Conservation (phyloP, 2,329 filamentous ascomycete genomes). For the Beauveria pseudobassiana region DNA sequence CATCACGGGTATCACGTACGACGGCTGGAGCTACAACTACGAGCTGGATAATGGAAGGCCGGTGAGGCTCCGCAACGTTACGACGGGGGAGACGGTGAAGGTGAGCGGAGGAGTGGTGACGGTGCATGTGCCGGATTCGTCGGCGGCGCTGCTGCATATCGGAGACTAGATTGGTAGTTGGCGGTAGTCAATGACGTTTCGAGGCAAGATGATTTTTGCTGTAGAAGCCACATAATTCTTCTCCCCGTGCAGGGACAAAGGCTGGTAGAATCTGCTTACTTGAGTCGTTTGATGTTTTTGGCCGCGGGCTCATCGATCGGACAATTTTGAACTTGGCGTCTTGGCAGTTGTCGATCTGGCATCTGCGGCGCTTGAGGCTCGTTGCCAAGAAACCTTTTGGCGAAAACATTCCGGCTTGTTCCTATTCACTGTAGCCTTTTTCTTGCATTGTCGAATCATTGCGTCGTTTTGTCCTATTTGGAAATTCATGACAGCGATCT, state of each 20-base stretch:
- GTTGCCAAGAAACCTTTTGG: background rate
- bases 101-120: conserved; percentile 29
- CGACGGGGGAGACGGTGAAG: conserved; percentile 36
- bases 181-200: too few relatives aligned
- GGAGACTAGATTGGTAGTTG: background rate
- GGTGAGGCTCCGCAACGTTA: conserved; percentile 47
- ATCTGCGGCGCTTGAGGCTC: background rate
- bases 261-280: too few relatives aligned
- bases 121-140: conserved; percentile 34
- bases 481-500: too few relatives aligned
- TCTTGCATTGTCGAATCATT: too few relatives aligned
- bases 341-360: background rate
- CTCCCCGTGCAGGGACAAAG: too few relatives aligned
- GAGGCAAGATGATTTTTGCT: too few relatives aligned
- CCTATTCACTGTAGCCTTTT: too few relatives aligned
- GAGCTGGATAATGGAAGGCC: conserved; percentile 48
- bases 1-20: conserved; percentile 52
- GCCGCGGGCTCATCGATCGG: background rate
- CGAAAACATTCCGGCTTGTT: background rate
- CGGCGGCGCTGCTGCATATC: conserved; percentile 32
- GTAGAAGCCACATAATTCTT: too few relatives aligned
- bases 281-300: too few relatives aligned
- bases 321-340: background rate
- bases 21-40: conserved; percentile 54
- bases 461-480: too few relatives aligned